Percentiles rank a stretch among this genome's conserved stretches.
phyloP scores from a whole-genome alignment of 305 asterid genomes.

The Fraxinus floribunda region DNA sequence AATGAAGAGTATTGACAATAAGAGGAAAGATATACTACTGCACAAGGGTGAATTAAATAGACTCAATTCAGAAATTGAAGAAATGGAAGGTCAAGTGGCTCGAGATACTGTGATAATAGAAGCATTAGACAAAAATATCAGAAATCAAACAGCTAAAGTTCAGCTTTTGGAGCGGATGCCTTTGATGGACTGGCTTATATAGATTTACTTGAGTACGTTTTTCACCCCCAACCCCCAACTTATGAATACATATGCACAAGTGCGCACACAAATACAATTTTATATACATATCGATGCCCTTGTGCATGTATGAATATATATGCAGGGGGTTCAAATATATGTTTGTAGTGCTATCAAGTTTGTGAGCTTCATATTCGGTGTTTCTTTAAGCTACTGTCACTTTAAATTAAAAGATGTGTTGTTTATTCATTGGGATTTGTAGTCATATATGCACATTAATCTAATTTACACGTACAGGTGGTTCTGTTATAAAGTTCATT shows the following conservation, averaged over 20 bases:
- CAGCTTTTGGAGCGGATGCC: conserved; percentile 1
- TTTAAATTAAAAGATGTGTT: neutral
- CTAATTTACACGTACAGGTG: neutral
- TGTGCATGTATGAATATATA: neutral
- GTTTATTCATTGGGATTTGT: neutral
- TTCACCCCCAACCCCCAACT: neutral
- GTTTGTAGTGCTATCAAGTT: neutral
- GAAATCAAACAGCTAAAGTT: neutral
- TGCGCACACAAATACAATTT: neutral
- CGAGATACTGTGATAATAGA: conserved; percentile 16
- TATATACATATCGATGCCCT: neutral
- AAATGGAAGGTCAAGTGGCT: conserved; percentile 16
- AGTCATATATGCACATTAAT: neutral
- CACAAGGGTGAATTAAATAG: conserved; percentile 23
- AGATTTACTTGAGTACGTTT: neutral
- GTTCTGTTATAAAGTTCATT: neutral
- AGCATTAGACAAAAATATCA: conserved; percentile 5
- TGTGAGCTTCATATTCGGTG: neutral
- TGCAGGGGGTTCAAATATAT: neutral
- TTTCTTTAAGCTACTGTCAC: neutral
- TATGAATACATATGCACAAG: neutral
- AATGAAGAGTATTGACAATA: conserved; percentile 1
- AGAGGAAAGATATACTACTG: conserved; percentile 14
- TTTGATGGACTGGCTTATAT: conserved; percentile 30
- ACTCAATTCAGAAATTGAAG: conserved; percentile 21